A percentile compares a stretch with the other conserved stretches of the same genome.
phyloP scores from a whole-genome alignment of 768 basidiomycete species.

The Suillus subaureus region DNA sequence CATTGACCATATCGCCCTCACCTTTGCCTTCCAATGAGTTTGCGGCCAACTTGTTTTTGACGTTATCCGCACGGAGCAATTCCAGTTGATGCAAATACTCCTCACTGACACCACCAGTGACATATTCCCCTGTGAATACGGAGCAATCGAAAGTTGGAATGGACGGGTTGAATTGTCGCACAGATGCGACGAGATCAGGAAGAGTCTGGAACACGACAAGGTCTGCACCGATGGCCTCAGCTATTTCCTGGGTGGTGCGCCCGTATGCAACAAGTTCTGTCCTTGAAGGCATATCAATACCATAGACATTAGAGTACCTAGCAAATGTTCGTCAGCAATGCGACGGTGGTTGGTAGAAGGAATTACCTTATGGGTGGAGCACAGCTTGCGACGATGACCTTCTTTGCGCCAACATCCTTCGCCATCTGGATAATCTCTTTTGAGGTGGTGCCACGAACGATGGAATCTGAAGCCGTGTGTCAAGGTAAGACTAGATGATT shows the following conservation, averaged over 20 bases:
- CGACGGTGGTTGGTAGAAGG: not conserved
- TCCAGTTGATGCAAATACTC: constrained; percentile 79
- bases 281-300: constrained; percentile 99
- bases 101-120: constrained; percentile 91
- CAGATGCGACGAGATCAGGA: constrained; percentile 82
- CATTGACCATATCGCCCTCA: constrained; percentile 29
- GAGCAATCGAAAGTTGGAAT: constrained; percentile 91
- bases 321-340: constrained; percentile 4
- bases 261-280: constrained; percentile 87
- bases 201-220: constrained; percentile 95
- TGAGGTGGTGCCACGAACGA: constrained; percentile 97
- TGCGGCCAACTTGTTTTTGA: constrained; percentile 53
- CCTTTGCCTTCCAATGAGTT: constrained; percentile 40
- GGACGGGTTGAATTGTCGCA: constrained; percentile 78
- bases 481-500: not conserved
- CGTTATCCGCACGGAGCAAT: constrained; percentile 78
- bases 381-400: constrained; percentile 95
- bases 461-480: constrained; percentile 68
- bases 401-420: constrained; percentile 96
- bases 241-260: constrained; percentile 71
- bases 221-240: constrained; percentile 87
- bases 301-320: constrained; percentile 93
- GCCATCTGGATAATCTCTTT: constrained; percentile 99
- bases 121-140: constrained; percentile 96
- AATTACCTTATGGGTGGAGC: constrained; percentile 90